These are phyloP conservation scores for Pseudocohnilembus persalinus DNA, from an alignment of 169 alveolate genomes.

Conservation along the genomic window DNA sequence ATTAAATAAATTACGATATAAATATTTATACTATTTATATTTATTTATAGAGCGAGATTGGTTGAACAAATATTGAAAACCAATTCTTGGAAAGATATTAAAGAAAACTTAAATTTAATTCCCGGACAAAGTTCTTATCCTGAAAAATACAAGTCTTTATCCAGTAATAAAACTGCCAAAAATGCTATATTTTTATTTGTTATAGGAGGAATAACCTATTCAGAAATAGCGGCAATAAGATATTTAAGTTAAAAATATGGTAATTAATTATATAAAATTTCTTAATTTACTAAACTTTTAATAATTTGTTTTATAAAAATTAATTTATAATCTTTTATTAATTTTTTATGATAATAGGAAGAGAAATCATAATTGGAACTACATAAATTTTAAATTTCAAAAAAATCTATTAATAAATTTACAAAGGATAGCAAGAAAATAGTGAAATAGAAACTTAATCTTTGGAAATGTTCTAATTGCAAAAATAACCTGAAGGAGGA, in stretches of 20 bases:
- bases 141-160: neutral
- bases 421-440: neutral
- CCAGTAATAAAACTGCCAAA: neutral
- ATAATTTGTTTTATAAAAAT: too few relatives aligned
- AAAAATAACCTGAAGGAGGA: too few relatives aligned
- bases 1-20: neutral
- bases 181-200: too few relatives aligned
- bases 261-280: too few relatives aligned
- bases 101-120: neutral
- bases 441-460: too few relatives aligned
- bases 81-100: neutral
- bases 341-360: neutral
- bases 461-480: too few relatives aligned
- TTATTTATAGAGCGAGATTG: neutral
- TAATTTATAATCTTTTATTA: neutral
- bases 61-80: neutral
- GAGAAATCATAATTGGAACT: neutral
- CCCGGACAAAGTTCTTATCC: neutral
- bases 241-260: neutral
- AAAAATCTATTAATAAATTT: too few relatives aligned
- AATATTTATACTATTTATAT: too few relatives aligned
- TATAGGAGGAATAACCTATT: neutral
- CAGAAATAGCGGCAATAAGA: neutral
- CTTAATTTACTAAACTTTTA: too few relatives aligned
- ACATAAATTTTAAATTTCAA: neutral